Evolutionary conservation across 306 rosid species (phyloP).

Genomic region (Prunus padus): DNA sequence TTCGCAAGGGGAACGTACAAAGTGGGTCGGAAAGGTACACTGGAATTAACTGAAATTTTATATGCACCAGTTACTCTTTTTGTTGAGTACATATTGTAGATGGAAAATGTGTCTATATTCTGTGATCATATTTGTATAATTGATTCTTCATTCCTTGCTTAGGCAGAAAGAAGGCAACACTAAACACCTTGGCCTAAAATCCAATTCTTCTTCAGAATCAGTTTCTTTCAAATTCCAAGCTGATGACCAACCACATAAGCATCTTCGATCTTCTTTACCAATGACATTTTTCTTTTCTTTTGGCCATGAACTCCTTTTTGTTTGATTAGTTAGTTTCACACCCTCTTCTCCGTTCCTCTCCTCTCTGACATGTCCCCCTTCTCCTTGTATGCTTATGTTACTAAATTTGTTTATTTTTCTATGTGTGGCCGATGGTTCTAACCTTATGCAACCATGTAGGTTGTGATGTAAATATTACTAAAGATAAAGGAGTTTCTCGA

Average conservation of each 20-base stretch:
- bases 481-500: conserved; percentile 94
- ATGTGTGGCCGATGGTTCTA: conserved; percentile 14
- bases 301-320: background rate
- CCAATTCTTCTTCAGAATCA: background rate
- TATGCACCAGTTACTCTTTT: background rate
- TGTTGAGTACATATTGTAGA: background rate
- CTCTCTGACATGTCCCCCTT: background rate
- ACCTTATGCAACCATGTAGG: conserved; percentile 43
- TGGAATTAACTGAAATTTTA: background rate
- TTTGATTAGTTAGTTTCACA: background rate
- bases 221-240: background rate
- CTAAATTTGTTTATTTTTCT: background rate
- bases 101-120: background rate
- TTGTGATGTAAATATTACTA: conserved; percentile 72
- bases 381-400: background rate
- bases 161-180: background rate
- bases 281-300: background rate
- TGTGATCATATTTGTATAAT: background rate
- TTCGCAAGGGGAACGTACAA: conserved; percentile 65
- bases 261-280: background rate
- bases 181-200: background rate
- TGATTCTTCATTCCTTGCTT: background rate
- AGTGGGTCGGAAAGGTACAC: conserved; percentile 92
- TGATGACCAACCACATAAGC: background rate
- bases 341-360: conserved; percentile 1